These are phyloP conservation scores for Apiotrichum sp. DNA, from an alignment of 1,284 basidiomycete species.

Conservation along the genomic window DNA sequence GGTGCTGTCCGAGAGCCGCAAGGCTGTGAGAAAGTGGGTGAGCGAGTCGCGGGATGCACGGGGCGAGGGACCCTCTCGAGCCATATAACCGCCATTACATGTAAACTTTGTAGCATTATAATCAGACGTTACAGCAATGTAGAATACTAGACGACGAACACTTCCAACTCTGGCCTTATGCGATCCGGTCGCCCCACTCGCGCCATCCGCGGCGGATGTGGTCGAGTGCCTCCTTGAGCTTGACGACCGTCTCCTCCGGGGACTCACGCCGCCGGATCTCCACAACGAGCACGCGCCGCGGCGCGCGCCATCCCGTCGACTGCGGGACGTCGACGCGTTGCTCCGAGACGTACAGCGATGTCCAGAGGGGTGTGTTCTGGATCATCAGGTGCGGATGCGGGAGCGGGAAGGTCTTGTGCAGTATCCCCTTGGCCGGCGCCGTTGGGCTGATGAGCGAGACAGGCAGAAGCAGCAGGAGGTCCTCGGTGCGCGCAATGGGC, in stretches of 20 bases:
- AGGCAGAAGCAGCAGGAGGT: constrained; percentile 31
- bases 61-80: background rate
- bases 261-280: constrained; percentile 26
- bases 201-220: constrained; percentile 25
- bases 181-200: constrained; percentile 23
- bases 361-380: constrained; percentile 33
- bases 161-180: background rate
- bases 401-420: constrained; percentile 20
- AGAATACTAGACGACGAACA: background rate
- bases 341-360: constrained; percentile 24
- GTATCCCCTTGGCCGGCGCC: background rate
- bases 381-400: constrained; percentile 27
- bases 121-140: background rate
- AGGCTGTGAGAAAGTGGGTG: constrained; percentile 49
- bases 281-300: constrained; percentile 22
- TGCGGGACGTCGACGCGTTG: constrained; percentile 11
- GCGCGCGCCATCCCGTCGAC: constrained; percentile 5
- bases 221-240: constrained; percentile 30
- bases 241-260: constrained; percentile 23
- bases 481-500: constrained; percentile 37
- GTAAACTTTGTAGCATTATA: background rate
- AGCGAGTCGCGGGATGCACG: constrained; percentile 1
- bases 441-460: constrained; percentile 12
- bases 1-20: constrained; percentile 49
- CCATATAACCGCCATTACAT: background rate